Evolutionary conservation across 495 filamentous ascomycete species (phyloP).

Genomic region (Aspergillus cristatus): DNA sequence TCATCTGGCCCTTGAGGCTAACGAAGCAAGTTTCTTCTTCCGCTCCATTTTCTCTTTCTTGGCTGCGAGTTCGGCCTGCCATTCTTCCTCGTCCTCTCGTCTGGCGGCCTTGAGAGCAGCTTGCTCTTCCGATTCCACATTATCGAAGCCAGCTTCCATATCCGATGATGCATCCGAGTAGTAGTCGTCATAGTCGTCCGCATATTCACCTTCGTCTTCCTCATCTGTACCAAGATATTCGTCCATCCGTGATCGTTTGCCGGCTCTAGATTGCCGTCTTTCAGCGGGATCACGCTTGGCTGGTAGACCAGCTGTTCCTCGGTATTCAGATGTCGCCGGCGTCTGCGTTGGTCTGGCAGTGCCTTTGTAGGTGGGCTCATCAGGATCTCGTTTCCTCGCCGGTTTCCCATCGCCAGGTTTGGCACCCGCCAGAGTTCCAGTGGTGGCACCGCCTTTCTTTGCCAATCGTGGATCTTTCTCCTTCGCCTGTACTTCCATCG

Average conservation of each 20-base stretch:
- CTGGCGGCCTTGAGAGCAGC: constrained; percentile 39
- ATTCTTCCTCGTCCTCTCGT: constrained; percentile 52
- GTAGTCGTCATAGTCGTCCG: constrained; percentile 42
- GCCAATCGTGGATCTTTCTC: constrained; percentile 22
- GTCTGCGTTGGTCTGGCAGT: constrained; percentile 37
- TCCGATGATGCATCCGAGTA: constrained; percentile 50
- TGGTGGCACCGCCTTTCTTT: constrained; percentile 15
- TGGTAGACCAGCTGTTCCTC: constrained; percentile 42
- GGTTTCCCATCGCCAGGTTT: constrained; percentile 12
- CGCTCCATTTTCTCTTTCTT: constrained; percentile 50
- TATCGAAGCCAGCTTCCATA: constrained; percentile 57
- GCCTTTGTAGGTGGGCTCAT: constrained; percentile 39
- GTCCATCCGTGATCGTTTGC: constrained; percentile 26
- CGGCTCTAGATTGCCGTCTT: constrained; percentile 20
- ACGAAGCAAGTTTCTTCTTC: constrained; percentile 38
- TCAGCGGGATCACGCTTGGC: constrained; percentile 17
- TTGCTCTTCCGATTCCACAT: constrained; percentile 51
- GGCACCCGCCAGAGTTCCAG: constrained; percentile 12
- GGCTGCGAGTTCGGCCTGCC: constrained; percentile 41
- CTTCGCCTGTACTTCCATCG: constrained; percentile 23
- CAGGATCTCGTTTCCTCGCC: constrained; percentile 18
- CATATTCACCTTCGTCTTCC: constrained; percentile 37
- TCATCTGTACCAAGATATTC: constrained; percentile 43
- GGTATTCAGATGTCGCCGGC: constrained; percentile 38
- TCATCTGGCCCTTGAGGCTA: constrained; percentile 34